phyloP scores from a whole-genome alignment of 2,329 filamentous ascomycete genomes.

The Apiospora phragmitis region DNA sequence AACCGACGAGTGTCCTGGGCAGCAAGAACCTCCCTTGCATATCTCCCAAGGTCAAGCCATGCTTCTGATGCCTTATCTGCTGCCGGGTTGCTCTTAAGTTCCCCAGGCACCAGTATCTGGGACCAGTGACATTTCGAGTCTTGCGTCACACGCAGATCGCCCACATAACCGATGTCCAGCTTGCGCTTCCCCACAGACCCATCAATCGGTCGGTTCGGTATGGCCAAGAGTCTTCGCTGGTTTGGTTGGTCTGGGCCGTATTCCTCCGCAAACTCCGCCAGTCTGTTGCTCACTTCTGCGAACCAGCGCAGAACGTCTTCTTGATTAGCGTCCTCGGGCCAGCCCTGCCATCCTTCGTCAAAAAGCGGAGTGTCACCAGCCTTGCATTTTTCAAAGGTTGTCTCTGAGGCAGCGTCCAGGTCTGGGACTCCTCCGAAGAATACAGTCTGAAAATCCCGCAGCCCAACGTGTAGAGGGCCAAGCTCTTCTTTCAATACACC shows the following conservation, averaged over 20 bases:
- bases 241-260: conserved; percentile 20
- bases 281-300: conserved; percentile 26
- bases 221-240: conserved; percentile 19
- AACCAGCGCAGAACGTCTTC: conserved; percentile 37
- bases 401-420: conserved; percentile 29
- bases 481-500: conserved; percentile 34
- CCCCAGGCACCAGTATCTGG: conserved; percentile 39
- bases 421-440: conserved; percentile 31
- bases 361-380: conserved; percentile 22
- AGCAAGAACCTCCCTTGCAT: conserved; percentile 44
- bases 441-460: conserved; percentile 29
- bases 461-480: conserved; percentile 30
- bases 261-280: conserved; percentile 28
- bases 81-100: conserved; percentile 42
- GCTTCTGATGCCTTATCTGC: conserved; percentile 34
- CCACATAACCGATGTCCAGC: conserved; percentile 34
- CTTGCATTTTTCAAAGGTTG: conserved; percentile 33
- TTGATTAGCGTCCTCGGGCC: conserved; percentile 36
- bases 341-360: conserved; percentile 17
- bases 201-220: conserved; percentile 26
- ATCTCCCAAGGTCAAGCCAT: conserved; percentile 44
- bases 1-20: conserved; percentile 44
- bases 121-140: conserved; percentile 32
- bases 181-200: conserved; percentile 34
- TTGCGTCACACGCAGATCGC: conserved; percentile 19